Conservation (phyloP, 805 yeast genomes). For the Lipomyces sp. region DNA sequence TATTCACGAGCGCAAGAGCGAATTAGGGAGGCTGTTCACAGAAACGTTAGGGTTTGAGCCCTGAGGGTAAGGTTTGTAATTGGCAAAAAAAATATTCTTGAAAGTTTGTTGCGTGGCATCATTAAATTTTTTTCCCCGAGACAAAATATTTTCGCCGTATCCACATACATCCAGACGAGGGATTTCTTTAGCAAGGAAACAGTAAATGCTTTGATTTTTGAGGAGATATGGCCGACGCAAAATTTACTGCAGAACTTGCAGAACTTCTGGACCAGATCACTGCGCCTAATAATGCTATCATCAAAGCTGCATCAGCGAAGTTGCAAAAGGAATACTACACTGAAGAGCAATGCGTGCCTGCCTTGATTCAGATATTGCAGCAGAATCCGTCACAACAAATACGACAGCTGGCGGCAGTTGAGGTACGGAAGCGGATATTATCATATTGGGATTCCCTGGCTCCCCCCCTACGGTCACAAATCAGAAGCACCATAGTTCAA, state of each 20-base stretch:
- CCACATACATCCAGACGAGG: too few relatives aligned
- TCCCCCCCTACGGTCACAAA: slow-evolving; percentile 47
- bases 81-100: too few relatives aligned
- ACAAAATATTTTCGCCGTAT: too few relatives aligned
- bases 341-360: slow-evolving; percentile 69
- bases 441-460: slow-evolving; percentile 56
- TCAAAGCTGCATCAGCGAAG: slow-evolving; percentile 76
- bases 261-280: slow-evolving; percentile 59
- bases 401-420: slow-evolving; percentile 94
- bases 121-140: too few relatives aligned
- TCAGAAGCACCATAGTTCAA: slow-evolving; percentile 65
- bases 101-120: too few relatives aligned
- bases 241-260: slow-evolving; percentile 14
- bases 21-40: too few relatives aligned
- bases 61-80: too few relatives aligned
- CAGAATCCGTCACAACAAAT: slow-evolving; percentile 64
- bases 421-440: slow-evolving; percentile 78
- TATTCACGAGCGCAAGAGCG: too few relatives aligned
- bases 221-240: slow-evolving; percentile 30
- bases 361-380: slow-evolving; percentile 77
- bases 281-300: slow-evolving; percentile 71
- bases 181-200: background rate
- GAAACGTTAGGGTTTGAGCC: too few relatives aligned
- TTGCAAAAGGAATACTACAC: slow-evolving; percentile 72
- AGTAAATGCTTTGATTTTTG: slow-evolving; percentile 11